These are phyloP conservation scores for Microthlaspi erraticum DNA, from an alignment of 345 rosid genomes.

Conservation along the genomic window DNA sequence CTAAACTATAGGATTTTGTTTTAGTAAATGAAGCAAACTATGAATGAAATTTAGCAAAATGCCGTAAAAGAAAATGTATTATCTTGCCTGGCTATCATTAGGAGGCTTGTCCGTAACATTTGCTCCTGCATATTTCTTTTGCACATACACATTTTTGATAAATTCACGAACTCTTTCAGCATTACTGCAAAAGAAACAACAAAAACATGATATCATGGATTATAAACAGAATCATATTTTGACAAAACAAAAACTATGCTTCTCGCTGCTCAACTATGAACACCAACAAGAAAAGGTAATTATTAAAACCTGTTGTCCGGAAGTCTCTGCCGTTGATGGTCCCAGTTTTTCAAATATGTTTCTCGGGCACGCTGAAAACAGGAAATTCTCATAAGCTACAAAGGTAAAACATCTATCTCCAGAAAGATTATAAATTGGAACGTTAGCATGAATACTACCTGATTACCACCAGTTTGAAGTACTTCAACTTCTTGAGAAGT, in stretches of 20 bases:
- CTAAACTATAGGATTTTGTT: neutral
- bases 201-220: slow-evolving; percentile 20
- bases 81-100: slow-evolving; percentile 70
- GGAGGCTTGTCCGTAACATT: slow-evolving; percentile 71
- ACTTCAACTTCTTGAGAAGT: slow-evolving; percentile 94
- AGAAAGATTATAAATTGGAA: neutral
- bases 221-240: slow-evolving; percentile 2
- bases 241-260: no score
- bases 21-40: neutral
- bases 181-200: slow-evolving; percentile 61
- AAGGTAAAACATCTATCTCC: slow-evolving; percentile 36
- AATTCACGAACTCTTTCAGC: slow-evolving; percentile 78
- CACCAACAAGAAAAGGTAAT: slow-evolving; percentile 18
- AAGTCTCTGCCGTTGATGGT: slow-evolving; percentile 81
- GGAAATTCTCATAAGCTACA: slow-evolving; percentile 29
- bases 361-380: slow-evolving; percentile 90
- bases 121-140: slow-evolving; percentile 78
- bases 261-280: slow-evolving; percentile 21
- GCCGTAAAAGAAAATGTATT: slow-evolving; percentile 4
- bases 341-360: slow-evolving; percentile 82
- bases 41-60: neutral
- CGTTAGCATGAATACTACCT: slow-evolving; percentile 53
- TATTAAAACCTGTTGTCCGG: slow-evolving; percentile 76
- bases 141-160: slow-evolving; percentile 82
- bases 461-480: slow-evolving; percentile 97